Conservation (phyloP, 2,329 filamentous ascomycete species). For the Penicillium sp. region DNA sequence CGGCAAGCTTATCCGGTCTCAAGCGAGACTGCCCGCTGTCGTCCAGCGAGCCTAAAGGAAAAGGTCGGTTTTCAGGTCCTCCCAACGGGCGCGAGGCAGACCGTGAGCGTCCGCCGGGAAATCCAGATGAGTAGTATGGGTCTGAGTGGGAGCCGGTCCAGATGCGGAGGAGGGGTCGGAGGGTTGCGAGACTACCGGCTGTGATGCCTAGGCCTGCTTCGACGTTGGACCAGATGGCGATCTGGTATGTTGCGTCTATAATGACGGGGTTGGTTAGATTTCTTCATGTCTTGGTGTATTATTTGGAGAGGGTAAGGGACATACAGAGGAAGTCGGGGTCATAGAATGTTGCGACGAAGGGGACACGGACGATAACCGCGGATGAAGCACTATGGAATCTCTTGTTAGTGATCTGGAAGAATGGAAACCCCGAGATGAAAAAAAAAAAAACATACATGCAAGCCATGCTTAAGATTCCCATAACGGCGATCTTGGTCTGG, state of each 20-base stretch:
- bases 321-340: slow-evolving; percentile 40
- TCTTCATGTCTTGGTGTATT: neutral
- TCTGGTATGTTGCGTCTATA: slow-evolving; percentile 46
- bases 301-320: neutral
- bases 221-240: slow-evolving; percentile 42
- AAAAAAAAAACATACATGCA: slow-evolving; percentile 42
- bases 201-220: slow-evolving; percentile 42
- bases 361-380: slow-evolving; percentile 47
- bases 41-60: slow-evolving; percentile 32
- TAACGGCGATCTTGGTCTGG: slow-evolving; percentile 54
- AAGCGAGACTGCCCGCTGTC: slow-evolving; percentile 17
- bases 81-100: slow-evolving; percentile 23
- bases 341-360: slow-evolving; percentile 41
- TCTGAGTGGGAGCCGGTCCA: slow-evolving; percentile 24
- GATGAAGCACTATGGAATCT: slow-evolving; percentile 41
- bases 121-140: slow-evolving; percentile 22
- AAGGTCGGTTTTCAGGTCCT: slow-evolving; percentile 15
- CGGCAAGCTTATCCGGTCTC: slow-evolving; percentile 32
- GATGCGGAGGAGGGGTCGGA: slow-evolving; percentile 49
- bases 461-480: slow-evolving; percentile 56
- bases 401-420: neutral
- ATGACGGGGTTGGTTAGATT: neutral
- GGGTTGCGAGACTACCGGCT: slow-evolving; percentile 50
- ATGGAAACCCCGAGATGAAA: slow-evolving; percentile 15
- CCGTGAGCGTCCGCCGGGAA: slow-evolving; percentile 14